Conservation (phyloP, 2,329 filamentous ascomycete genomes). For the Trichoderma simmonsii region DNA sequence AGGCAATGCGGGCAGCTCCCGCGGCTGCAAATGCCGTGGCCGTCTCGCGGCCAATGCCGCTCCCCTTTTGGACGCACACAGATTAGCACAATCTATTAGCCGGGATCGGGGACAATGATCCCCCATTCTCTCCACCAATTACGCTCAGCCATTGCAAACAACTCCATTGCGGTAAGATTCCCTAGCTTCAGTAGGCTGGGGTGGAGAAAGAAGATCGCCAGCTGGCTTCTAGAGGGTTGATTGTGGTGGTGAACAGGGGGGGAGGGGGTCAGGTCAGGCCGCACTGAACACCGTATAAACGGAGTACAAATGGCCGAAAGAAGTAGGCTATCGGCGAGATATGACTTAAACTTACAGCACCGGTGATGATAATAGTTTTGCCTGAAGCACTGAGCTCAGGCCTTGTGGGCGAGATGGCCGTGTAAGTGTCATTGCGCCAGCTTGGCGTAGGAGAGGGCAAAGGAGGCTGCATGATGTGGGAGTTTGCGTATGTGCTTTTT, state of each 20-base stretch:
- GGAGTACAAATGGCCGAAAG: background rate
- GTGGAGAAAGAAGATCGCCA: background rate
- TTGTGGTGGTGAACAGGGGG: background rate
- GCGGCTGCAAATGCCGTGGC: slow-evolving; percentile 12
- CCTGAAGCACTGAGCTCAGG: slow-evolving; percentile 11
- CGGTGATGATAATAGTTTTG: slow-evolving; percentile 6
- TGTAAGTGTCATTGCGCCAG: slow-evolving; percentile 6
- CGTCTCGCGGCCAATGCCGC: slow-evolving; percentile 12
- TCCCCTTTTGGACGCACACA: background rate
- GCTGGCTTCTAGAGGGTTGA: background rate
- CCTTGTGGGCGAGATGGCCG: slow-evolving; percentile 3
- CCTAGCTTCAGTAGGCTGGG: background rate
- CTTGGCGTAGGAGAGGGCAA: slow-evolving; percentile 12
- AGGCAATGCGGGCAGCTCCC: slow-evolving; percentile 5
- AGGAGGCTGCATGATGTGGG: background rate
- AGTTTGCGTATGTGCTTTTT: background rate
- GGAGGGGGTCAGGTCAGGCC: background rate
- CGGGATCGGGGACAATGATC: background rate
- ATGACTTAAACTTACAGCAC: background rate
- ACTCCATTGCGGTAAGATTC: background rate
- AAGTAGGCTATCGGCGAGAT: background rate
- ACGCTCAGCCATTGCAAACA: background rate
- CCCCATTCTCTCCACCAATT: background rate
- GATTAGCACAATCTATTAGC: background rate
- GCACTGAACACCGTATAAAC: background rate